Evolutionary conservation across 1,284 basidiomycete genomes (phyloP).

Genomic region (Ceratobasidium sp.): DNA sequence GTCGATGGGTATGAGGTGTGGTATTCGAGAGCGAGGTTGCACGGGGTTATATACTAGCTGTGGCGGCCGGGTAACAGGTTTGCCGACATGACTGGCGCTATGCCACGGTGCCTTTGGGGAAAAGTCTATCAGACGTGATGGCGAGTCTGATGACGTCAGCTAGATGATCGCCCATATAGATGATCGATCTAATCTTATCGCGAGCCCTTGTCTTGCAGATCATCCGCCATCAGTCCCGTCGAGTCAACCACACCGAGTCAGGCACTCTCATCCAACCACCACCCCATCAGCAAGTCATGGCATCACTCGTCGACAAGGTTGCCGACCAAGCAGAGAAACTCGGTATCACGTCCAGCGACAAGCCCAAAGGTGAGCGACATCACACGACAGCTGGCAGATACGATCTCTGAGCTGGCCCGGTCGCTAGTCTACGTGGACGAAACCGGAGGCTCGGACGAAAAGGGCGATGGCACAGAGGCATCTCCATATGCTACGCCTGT

Average conservation of each 20-base stretch:
- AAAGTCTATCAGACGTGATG: too few relatives aligned
- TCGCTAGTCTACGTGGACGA: slow-evolving; percentile 80
- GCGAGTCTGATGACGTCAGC: neutral
- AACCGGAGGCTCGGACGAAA: slow-evolving; percentile 74
- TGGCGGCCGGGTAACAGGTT: neutral
- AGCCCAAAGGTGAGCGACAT: slow-evolving; percentile 24
- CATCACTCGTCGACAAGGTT: slow-evolving; percentile 39
- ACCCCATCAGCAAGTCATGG: slow-evolving; percentile 11
- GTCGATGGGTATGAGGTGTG: neutral
- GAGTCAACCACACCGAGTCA: slow-evolving; percentile 14
- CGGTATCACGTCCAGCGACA: slow-evolving; percentile 23
- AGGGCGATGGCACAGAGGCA: slow-evolving; percentile 73
- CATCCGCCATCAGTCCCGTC: slow-evolving; percentile 12
- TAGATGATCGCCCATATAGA: too few relatives aligned
- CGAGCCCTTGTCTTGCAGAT: too few relatives aligned
- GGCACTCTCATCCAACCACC: slow-evolving; percentile 20
- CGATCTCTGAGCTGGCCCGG: slow-evolving; percentile 24
- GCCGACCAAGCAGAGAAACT: slow-evolving; percentile 36
- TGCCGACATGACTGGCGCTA: too few relatives aligned
- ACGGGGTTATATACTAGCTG: neutral
- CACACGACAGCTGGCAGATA: slow-evolving; percentile 6
- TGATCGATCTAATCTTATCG: slow-evolving; percentile 33
- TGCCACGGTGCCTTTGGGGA: too few relatives aligned
- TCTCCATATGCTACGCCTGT: slow-evolving; percentile 84
- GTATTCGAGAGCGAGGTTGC: neutral